phyloP scores from a whole-genome alignment of 768 basidiomycete species.

The Lentinula sp. region DNA sequence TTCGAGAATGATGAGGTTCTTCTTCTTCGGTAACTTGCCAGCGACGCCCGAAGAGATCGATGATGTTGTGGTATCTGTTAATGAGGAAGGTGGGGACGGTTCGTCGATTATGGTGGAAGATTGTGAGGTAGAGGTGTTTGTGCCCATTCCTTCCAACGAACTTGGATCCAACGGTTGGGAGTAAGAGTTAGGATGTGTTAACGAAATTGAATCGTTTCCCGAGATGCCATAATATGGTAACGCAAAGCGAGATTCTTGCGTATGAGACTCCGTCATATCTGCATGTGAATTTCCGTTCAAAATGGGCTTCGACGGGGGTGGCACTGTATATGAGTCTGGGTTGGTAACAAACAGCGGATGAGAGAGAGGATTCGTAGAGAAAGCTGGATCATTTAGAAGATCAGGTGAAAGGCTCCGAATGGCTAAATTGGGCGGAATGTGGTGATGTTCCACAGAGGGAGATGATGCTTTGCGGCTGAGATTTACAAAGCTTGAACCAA shows the following conservation, averaged over 20 bases:
- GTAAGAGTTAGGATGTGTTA: background rate
- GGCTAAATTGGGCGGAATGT: background rate
- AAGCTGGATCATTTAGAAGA: conserved; percentile 48
- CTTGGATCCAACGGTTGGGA: background rate
- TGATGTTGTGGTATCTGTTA: background rate
- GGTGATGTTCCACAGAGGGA: background rate
- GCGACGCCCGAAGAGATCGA: background rate
- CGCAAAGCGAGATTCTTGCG: background rate
- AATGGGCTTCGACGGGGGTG: background rate
- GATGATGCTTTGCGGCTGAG: background rate
- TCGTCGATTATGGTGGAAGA: background rate
- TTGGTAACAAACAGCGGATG: conserved; percentile 31
- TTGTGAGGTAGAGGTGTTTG: background rate
- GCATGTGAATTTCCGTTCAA: background rate
- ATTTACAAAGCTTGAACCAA: background rate
- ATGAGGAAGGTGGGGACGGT: background rate
- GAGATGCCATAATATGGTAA: background rate
- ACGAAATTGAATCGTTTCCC: background rate
- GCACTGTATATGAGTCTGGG: background rate
- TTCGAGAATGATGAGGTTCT: background rate
- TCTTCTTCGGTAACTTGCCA: background rate
- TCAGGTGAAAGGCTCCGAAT: conserved; percentile 13
- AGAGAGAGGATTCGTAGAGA: conserved; percentile 45
- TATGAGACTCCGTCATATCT: background rate
- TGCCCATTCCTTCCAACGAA: background rate